Evolutionary conservation across 768 basidiomycete species (phyloP).

Genomic region (Leccinum incarnatum): DNA sequence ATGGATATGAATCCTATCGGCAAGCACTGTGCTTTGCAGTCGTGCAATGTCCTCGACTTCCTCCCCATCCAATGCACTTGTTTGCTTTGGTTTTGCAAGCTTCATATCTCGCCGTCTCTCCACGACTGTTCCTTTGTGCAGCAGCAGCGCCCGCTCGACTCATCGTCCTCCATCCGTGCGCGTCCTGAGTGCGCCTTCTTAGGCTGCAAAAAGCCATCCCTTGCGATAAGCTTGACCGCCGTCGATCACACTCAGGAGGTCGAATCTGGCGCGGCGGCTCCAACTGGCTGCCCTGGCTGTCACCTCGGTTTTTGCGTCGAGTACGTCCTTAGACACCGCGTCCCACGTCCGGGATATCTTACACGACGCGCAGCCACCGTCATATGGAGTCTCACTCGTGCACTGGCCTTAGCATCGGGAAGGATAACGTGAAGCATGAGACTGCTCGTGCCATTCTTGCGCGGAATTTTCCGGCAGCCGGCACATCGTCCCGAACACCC

Average conservation of each 20-base stretch:
- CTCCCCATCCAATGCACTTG: conserved; percentile 75
- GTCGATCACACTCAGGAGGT: conserved; percentile 18
- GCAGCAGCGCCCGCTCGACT: not conserved
- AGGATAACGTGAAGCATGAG: conserved; percentile 36
- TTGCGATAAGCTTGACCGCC: conserved; percentile 40
- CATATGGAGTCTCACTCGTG: conserved; percentile 64
- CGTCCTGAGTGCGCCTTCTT: conserved; percentile 48
- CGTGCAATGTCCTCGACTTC: conserved; percentile 68
- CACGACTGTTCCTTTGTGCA: conserved; percentile 49
- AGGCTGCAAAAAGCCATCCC: conserved; percentile 54
- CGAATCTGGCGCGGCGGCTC: not conserved
- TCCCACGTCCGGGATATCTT: conserved; percentile 8
- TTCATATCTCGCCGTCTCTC: conserved; percentile 57
- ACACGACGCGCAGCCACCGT: conserved; percentile 52
- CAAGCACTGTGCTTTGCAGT: conserved; percentile 55
- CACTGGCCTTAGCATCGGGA: conserved; percentile 18
- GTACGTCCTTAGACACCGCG: conserved; percentile 37
- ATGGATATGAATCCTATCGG: conserved; percentile 57
- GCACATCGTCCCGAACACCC: conserved; percentile 22
- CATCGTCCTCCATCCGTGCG: conserved; percentile 20
- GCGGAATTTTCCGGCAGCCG: conserved; percentile 43
- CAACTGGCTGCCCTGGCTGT: conserved; percentile 48
- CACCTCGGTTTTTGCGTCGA: conserved; percentile 58
- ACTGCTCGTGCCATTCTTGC: conserved; percentile 52
- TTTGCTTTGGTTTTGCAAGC: conserved; percentile 54